Percentiles rank a stretch among this genome's conserved stretches.
phyloP scores from a whole-genome alignment of 1,284 basidiomycete genomes.

The Ustilago shanxiensis region DNA sequence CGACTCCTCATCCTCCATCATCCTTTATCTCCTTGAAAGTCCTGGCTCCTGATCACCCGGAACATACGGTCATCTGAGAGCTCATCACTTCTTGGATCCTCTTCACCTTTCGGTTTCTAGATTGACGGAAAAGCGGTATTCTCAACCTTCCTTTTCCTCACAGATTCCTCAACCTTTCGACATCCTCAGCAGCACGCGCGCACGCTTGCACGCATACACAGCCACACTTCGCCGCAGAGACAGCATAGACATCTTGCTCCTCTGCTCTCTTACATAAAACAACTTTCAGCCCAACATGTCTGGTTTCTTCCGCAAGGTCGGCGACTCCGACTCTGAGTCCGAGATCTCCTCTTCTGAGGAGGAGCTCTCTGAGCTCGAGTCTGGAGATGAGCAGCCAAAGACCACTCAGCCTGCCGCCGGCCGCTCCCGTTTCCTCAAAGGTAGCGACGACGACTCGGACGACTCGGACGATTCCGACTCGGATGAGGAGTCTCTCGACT shows the following conservation, averaged over 20 bases:
- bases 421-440: conserved; percentile 53
- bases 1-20: conserved; percentile 23
- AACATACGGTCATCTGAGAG: conserved; percentile 10
- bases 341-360: conserved; percentile 67
- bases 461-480: conserved; percentile 59
- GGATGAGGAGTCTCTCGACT: conserved; percentile 57
- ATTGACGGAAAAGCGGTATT: conserved; percentile 48
- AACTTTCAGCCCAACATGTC: conserved; percentile 53
- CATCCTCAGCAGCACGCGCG: neutral
- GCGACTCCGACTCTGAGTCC: conserved; percentile 69
- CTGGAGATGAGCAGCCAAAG: conserved; percentile 62
- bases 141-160: conserved; percentile 49
- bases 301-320: conserved; percentile 67
- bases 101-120: conserved; percentile 16
- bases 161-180: conserved; percentile 15
- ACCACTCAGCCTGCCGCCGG: conserved; percentile 54
- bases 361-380: conserved; percentile 67
- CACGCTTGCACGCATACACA: conserved; percentile 5
- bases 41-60: conserved; percentile 30
- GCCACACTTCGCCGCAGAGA: conserved; percentile 17
- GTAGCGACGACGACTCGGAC: conserved; percentile 36
- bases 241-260: conserved; percentile 26
- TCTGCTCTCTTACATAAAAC: conserved; percentile 18
- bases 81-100: conserved; percentile 42
- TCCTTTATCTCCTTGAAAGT: conserved; percentile 34